Evolutionary conservation across 164 flowering plant species (phyloP).

Genomic region (Vitis riparia): DNA sequence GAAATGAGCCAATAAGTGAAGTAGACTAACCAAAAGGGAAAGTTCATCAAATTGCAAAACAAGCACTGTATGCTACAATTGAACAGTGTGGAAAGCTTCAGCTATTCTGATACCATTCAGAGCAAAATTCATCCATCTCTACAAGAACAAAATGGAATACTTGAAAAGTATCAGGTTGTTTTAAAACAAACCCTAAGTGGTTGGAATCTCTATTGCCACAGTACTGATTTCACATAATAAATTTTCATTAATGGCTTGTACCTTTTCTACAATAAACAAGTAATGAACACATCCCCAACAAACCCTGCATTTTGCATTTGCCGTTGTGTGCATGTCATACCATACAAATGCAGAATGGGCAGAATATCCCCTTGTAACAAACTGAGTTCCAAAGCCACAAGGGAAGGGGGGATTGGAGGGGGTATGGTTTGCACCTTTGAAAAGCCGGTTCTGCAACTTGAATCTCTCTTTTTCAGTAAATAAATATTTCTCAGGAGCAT

Average conservation of each 20-base stretch:
- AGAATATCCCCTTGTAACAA: not conserved
- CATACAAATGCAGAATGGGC: not conserved
- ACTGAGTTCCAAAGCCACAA: not conserved
- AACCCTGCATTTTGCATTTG: not conserved
- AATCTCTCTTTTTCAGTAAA: slow-evolving; percentile 2
- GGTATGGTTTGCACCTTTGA: slow-evolving; percentile 7
- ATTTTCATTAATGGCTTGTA: slow-evolving; percentile 18
- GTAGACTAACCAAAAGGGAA: no score
- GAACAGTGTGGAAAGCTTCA: no score
- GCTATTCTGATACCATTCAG: no score
- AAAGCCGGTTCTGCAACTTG: not conserved
- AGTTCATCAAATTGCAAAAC: no score
- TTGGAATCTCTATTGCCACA: not conserved
- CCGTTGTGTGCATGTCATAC: not conserved
- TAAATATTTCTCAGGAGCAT: slow-evolving; percentile 19
- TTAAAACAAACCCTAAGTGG: no score
- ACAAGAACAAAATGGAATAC: no score
- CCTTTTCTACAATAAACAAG: slow-evolving; percentile 6
- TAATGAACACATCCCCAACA: slow-evolving; percentile 1
- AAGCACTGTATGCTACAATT: no score
- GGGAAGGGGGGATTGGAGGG: not conserved
- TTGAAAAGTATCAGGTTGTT: no score
- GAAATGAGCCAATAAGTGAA: no score
- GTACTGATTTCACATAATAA: not conserved
- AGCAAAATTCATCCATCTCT: no score